Evolutionary conservation across 2,329 filamentous ascomycete species (phyloP), one percentile per base, ranked within the genome.

Genomic region (Colletotrichum chrysophilum): DNA sequence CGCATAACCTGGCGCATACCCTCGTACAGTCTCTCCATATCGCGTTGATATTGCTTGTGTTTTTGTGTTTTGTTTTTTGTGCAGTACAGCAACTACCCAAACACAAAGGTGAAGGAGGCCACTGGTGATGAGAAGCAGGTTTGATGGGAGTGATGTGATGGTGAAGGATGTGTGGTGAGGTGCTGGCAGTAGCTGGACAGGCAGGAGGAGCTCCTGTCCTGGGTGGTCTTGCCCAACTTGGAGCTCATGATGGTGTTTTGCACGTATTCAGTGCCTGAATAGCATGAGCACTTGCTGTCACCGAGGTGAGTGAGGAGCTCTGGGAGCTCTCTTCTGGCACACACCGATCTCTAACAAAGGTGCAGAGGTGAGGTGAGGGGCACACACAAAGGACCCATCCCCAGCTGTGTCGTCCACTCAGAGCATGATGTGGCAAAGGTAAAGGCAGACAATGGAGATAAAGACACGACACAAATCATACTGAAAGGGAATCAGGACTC

Each of bases 401-500:
- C 28, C 30, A 66, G 62, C 36, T 43, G 21, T n/a, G 8, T n/a
- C 9, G 38, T 48, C 38, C 38, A 48, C 38, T n/a, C 38, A n/a
- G 18, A 48, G 38, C 38, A 48, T 48, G 18, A 48, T 48, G 38
- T 12, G 18, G 38, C 38, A 48, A 34, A 65, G 60, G n/a, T 38
- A 13, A 32, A 52, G 24, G 38, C 30, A 30, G 36, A 30, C 8
- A 38, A 71, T 26, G 28, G 48, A 13, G 14, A 38, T 34, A 75
- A 36, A 24, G 61, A 56, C 48, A 62, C 36, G 6, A 60, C 21
- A 24, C 26, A 32, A 18, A 38, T 58, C 12, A 18, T 24, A 21
- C 58, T 32, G 26, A 66, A 74, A 58, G 43, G n/a, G 43, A 30
- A n/a, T 64, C 64, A 52, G 74, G 28, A 89, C 94, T 83, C 89